A percentile compares a stretch with the other conserved stretches of the same genome.
phyloP scores from a whole-genome alignment of 2,329 filamentous ascomycete genomes.

The Aspergillus chevalieri region DNA sequence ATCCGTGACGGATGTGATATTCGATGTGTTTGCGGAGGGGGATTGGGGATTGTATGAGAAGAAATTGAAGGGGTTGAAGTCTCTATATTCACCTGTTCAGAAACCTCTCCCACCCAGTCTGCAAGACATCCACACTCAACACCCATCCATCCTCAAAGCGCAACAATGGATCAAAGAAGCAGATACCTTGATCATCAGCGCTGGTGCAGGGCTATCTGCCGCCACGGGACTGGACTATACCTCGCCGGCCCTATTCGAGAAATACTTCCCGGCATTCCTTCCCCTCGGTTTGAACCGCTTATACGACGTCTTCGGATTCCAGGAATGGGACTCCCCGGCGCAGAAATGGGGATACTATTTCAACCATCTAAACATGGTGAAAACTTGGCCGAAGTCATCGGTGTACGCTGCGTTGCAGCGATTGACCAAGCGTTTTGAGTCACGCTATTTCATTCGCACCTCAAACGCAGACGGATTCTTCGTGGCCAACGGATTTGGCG shows the following conservation, averaged over 20 bases:
- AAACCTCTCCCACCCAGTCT: background rate
- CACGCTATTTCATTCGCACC: conserved; percentile 13
- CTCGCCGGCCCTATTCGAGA: conserved; percentile 15
- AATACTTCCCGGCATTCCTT: conserved; percentile 20
- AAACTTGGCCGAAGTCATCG: conserved; percentile 7
- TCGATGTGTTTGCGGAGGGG: conserved; percentile 14
- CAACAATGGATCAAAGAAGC: conserved; percentile 13
- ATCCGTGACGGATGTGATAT: conserved; percentile 16
- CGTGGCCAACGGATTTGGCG: conserved; percentile 12
- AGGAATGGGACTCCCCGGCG: conserved; percentile 7
- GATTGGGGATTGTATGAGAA: conserved; percentile 11
- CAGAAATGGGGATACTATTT: conserved; percentile 21
- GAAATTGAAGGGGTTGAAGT: background rate
- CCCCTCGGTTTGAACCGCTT: conserved; percentile 21
- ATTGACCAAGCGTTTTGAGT: conserved; percentile 1
- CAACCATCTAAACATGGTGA: conserved; percentile 13
- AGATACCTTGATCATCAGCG: conserved; percentile 14
- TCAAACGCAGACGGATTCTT: conserved; percentile 18
- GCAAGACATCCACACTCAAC: background rate
- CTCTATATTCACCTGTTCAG: background rate
- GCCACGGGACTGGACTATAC: conserved; percentile 19
- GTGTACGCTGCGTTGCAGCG: conserved; percentile 5
- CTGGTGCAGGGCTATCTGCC: conserved; percentile 17
- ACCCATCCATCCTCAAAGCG: conserved; percentile 5
- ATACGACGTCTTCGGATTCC: conserved; percentile 16